Evolutionary conservation across 2,329 filamentous ascomycete genomes (phyloP), one percentile per base, ranked within the genome.

Genomic region (Penicillium sp.): DNA sequence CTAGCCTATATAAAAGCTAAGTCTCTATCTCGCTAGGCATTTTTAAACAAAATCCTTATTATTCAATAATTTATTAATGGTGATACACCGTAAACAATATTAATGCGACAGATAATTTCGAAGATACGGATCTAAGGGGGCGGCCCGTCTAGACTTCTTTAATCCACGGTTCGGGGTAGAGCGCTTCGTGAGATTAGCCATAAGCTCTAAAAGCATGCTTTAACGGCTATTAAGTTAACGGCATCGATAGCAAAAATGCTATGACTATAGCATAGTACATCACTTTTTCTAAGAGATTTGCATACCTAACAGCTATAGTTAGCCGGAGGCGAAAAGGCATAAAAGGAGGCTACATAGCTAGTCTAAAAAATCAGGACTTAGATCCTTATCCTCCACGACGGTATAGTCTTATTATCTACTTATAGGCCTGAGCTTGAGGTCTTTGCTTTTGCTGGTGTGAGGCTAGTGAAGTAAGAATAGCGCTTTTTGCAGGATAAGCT

Each of bases 1-100:
- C 28, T 7, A 7, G 28, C 28, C 28, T 9, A n/a, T n/a, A n/a
- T n/a, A n/a, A n/a, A n/a, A n/a, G n/a, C n/a, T n/a, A n/a, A n/a
- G n/a, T n/a, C n/a, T 30, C 44, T 7, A 47, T 47, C 44, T 24
- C 44, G 44, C n/a, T 47, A 24, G 44, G 44, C 15, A 28, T n/a
- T 13, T 28, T 30, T 24, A 30, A 30, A 15, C 24, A 28, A 17
- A 49, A 49, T 30, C 22, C 45, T 49, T 12, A 30, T 49, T 49
- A 17, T 49, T 47, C 24, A 47, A 47, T 19, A 24, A 47, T n/a
- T n/a, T 47, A 26, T 47, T 19, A 49, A 49, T 49, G 13, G n/a
- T n/a, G n/a, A n/a, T n/a, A n/a, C n/a, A n/a, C n/a, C n/a, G n/a
- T 47, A 47, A 47, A 47, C 44, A 24, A 47, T 47, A 26, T 47